These are phyloP conservation scores for Populus nigra DNA, from an alignment of 345 rosid genomes.

Conservation along the genomic window DNA sequence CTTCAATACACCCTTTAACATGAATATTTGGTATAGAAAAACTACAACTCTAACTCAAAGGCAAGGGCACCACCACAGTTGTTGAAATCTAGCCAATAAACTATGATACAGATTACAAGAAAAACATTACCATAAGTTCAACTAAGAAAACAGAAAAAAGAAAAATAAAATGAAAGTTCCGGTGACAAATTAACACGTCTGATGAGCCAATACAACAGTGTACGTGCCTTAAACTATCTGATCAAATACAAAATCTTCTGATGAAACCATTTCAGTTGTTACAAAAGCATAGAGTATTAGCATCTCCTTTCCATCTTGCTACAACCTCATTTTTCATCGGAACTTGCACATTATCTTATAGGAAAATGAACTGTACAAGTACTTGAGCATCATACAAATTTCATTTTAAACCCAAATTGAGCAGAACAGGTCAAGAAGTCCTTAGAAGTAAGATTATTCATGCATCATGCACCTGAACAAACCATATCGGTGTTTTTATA, in stretches of 20 bases:
- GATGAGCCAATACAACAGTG: not conserved
- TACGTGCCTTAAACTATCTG: not conserved
- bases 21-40: constrained; percentile 1
- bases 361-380: not conserved
- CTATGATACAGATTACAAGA: not conserved
- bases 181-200: not conserved
- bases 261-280: not conserved
- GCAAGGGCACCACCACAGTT: not conserved
- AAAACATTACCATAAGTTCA: not conserved
- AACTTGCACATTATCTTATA: not conserved
- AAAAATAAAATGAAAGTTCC: not conserved
- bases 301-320: not conserved
- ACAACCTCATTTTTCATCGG: not conserved
- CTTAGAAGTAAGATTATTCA: not conserved
- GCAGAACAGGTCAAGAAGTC: not conserved
- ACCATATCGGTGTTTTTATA: not conserved
- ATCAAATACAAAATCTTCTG: not conserved
- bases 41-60: not conserved
- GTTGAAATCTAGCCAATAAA: not conserved
- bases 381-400: not conserved
- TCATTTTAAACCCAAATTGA: not conserved
- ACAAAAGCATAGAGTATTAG: not conserved
- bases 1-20: constrained; percentile 6
- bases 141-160: not conserved
- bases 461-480: not conserved